Evolutionary conservation across 176 grass and related monocot species (phyloP).

Genomic region (Bothriochloa decipiens): DNA sequence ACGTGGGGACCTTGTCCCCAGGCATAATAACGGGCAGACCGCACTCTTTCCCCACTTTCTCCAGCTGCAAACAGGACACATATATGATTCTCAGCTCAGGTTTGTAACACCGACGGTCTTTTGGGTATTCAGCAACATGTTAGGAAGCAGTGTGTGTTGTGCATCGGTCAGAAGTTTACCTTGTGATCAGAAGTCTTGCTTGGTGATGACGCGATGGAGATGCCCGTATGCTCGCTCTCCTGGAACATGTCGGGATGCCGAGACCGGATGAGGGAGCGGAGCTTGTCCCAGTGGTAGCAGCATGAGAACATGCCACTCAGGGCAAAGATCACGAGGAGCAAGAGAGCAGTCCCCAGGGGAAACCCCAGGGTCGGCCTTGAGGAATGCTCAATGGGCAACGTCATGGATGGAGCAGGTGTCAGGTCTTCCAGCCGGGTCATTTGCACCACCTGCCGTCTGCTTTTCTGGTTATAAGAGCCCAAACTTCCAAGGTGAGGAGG

Average conservation of each 20-base stretch:
- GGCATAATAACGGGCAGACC: conserved; percentile 91
- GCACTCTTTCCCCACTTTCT: conserved; percentile 51
- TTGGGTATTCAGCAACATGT: not conserved
- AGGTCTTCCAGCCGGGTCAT: conserved; percentile 52
- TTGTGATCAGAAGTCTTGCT: conserved; percentile 52
- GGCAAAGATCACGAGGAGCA: conserved; percentile 86
- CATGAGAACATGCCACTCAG: conserved; percentile 90
- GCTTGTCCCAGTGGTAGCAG: conserved; percentile 98
- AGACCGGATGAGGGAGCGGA: conserved; percentile 60
- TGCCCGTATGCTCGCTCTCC: conserved; percentile 36
- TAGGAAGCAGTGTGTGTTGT: not conserved
- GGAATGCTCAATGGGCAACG: conserved; percentile 36
- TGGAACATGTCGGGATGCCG: conserved; percentile 32
- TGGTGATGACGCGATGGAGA: conserved; percentile 35
- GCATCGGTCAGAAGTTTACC: conserved; percentile 28
- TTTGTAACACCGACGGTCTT: not conserved
- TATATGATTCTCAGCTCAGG: not conserved
- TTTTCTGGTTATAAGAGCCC: conserved; percentile 40
- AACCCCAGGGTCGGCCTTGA: conserved; percentile 80
- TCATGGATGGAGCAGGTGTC: conserved; percentile 54
- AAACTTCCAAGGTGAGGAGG: conserved; percentile 32
- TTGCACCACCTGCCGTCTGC: conserved; percentile 37
- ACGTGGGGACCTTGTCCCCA: conserved; percentile 75
- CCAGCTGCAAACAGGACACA: conserved; percentile 38
- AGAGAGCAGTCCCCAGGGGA: conserved; percentile 77